These are phyloP conservation scores for Scheffersomyces stambukii DNA, from an alignment of 1,139 yeast genomes.

Conservation along the genomic window DNA sequence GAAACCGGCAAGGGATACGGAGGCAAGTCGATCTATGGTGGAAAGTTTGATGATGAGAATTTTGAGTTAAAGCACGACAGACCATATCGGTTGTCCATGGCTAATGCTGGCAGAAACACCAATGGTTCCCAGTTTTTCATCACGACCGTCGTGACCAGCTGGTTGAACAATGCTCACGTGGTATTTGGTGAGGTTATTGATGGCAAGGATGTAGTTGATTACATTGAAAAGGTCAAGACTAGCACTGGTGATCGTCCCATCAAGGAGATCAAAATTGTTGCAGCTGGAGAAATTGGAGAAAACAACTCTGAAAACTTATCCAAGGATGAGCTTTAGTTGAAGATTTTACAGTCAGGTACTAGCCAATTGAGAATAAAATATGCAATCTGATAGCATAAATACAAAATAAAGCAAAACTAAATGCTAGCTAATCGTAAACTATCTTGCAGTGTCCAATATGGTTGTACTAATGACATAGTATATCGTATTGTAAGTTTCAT, in stretches of 20 bases:
- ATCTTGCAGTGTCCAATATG: too few relatives aligned
- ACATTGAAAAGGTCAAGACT: slow-evolving; percentile 52
- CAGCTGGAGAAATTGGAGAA: slow-evolving; percentile 42
- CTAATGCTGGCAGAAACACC: slow-evolving; percentile 59
- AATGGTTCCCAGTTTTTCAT: slow-evolving; percentile 66
- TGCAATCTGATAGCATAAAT: too few relatives aligned
- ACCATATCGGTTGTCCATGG: slow-evolving; percentile 59
- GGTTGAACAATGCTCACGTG: slow-evolving; percentile 70
- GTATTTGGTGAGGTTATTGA: slow-evolving; percentile 78
- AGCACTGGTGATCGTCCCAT: slow-evolving; percentile 48
- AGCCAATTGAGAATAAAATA: too few relatives aligned
- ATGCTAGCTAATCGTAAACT: too few relatives aligned
- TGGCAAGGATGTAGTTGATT: slow-evolving; percentile 59
- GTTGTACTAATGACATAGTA: too few relatives aligned
- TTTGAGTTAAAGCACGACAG: slow-evolving; percentile 54
- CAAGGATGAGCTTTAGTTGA: slow-evolving; percentile 28
- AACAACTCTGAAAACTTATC: slow-evolving; percentile 12
- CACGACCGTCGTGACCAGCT: slow-evolving; percentile 56
- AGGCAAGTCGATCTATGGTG: slow-evolving; percentile 57
- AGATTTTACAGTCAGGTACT: too few relatives aligned
- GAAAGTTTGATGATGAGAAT: slow-evolving; percentile 55
- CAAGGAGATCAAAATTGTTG: slow-evolving; percentile 45
- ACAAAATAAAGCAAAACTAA: too few relatives aligned
- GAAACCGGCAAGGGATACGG: slow-evolving; percentile 59
- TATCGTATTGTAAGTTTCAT: too few relatives aligned